phyloP scores from a whole-genome alignment of 2,329 filamentous ascomycete species.

The Colletotrichum graminicola region DNA sequence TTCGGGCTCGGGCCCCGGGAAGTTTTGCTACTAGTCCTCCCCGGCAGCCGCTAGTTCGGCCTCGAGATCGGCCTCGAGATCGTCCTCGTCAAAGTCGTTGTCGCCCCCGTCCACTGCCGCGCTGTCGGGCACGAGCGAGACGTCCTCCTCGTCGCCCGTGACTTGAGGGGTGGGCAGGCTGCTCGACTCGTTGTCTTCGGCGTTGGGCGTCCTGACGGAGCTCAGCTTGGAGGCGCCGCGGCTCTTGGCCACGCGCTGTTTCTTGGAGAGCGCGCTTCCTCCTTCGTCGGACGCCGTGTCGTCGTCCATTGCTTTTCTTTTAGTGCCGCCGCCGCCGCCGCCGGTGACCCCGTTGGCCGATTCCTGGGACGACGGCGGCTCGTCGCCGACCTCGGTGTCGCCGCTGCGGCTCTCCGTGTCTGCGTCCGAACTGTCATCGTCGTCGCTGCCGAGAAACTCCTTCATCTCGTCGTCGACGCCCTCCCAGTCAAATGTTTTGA shows the following conservation, averaged over 20 bases:
- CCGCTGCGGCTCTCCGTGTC: slow-evolving; percentile 46
- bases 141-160: slow-evolving; percentile 58
- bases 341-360: slow-evolving; percentile 16
- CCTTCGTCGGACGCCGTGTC: slow-evolving; percentile 45
- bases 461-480: slow-evolving; percentile 78
- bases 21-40: slow-evolving; percentile 12
- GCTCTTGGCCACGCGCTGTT: slow-evolving; percentile 61
- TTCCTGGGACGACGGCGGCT: slow-evolving; percentile 32
- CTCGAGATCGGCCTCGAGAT: slow-evolving; percentile 71
- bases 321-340: slow-evolving; percentile 33
- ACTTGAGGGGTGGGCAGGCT: slow-evolving; percentile 57
- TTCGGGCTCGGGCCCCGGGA: neutral
- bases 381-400: slow-evolving; percentile 41
- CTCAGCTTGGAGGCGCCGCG: slow-evolving; percentile 61
- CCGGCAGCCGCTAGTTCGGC: slow-evolving; percentile 71
- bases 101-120: slow-evolving; percentile 48
- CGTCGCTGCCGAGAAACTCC: slow-evolving; percentile 75
- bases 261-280: slow-evolving; percentile 59
- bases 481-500: slow-evolving; percentile 72
- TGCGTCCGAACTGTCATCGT: slow-evolving; percentile 61
- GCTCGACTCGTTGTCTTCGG: slow-evolving; percentile 51
- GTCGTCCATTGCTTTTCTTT: slow-evolving; percentile 44
- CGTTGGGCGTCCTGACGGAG: slow-evolving; percentile 57
- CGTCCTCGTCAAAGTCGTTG: slow-evolving; percentile 65
- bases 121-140: slow-evolving; percentile 42